Evolutionary conservation across 331 rosid species (phyloP).

Genomic region (Spiraea crenata): DNA sequence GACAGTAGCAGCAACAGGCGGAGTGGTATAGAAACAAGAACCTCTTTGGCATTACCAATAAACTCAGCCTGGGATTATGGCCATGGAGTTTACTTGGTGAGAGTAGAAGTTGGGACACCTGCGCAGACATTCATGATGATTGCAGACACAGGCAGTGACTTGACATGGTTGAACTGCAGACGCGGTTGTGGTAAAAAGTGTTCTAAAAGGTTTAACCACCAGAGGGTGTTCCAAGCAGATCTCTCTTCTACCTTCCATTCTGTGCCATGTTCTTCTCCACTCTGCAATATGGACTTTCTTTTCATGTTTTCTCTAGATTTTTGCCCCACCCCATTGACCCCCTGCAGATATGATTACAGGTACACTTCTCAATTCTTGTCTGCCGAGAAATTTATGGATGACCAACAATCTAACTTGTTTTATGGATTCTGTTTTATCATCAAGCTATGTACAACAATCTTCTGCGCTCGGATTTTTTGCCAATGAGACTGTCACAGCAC

Average conservation of each 20-base stretch:
- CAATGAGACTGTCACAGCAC: conserved; percentile 47
- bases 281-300: conserved; percentile 41
- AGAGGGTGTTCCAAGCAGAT: conserved; percentile 39
- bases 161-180: conserved; percentile 62
- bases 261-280: conserved; percentile 36
- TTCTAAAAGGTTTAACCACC: neutral
- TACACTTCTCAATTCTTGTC: neutral
- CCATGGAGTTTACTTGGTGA: conserved; percentile 50
- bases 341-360: conserved; percentile 69
- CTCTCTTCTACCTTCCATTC: conserved; percentile 40
- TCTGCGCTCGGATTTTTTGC: conserved; percentile 66
- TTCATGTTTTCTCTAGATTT: conserved; percentile 30
- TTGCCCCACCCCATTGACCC: conserved; percentile 47
- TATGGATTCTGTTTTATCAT: neutral
- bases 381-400: too few species aligned
- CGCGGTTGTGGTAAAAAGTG: neutral
- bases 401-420: neutral
- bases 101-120: conserved; percentile 59
- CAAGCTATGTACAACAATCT: conserved; percentile 61
- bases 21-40: conserved; percentile 2
- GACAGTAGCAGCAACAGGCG: conserved; percentile 19
- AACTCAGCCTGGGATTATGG: conserved; percentile 47
- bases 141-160: conserved; percentile 72
- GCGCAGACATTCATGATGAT: conserved; percentile 43
- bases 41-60: conserved; percentile 34